A percentile compares a stretch with the other conserved stretches of the same genome.
Conservation (phyloP, 1,284 basidiomycete genomes). For the Sporisorium reilianum region DNA sequence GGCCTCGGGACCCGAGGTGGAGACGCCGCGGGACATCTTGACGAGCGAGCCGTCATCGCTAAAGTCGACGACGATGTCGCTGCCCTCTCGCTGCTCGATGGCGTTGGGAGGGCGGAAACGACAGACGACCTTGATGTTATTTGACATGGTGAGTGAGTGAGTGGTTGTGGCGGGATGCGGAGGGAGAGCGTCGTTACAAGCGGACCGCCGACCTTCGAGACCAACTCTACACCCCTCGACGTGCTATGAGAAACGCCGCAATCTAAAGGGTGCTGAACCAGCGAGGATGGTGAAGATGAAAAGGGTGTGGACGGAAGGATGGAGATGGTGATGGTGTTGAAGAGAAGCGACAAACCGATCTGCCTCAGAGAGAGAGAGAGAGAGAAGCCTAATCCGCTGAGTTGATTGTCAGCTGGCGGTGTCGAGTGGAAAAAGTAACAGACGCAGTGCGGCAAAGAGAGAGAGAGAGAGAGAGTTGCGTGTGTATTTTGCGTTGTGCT, state of each 20-base stretch:
- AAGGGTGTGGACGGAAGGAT: not conserved
- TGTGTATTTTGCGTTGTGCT: conserved; percentile 5
- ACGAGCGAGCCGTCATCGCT: conserved; percentile 85
- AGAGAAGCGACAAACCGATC: too few relatives aligned
- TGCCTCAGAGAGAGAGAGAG: too few relatives aligned
- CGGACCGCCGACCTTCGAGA: not conserved
- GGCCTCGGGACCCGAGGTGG: conserved; percentile 71
- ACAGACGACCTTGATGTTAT: conserved; percentile 66
- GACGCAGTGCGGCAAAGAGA: not conserved
- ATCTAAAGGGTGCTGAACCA: not conserved
- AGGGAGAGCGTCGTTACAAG: not conserved
- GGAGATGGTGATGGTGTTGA: not conserved
- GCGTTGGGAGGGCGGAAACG: conserved; percentile 91
- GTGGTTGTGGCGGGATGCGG: not conserved
- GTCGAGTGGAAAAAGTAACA: not conserved
- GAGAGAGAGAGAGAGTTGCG: not conserved
- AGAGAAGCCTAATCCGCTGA: too few relatives aligned
- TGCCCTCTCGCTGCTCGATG: conserved; percentile 86
- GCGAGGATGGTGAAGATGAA: not conserved
- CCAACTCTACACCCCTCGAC: conserved; percentile 1
- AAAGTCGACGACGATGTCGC: conserved; percentile 91
- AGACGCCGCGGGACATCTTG: conserved; percentile 71
- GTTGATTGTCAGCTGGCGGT: not conserved
- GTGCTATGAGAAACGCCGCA: not conserved
- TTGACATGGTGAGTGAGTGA: conserved; percentile 47